These are phyloP conservation scores for Zoysia japonica DNA, from an alignment of 176 grass and related monocot genomes.

Conservation along the genomic window DNA sequence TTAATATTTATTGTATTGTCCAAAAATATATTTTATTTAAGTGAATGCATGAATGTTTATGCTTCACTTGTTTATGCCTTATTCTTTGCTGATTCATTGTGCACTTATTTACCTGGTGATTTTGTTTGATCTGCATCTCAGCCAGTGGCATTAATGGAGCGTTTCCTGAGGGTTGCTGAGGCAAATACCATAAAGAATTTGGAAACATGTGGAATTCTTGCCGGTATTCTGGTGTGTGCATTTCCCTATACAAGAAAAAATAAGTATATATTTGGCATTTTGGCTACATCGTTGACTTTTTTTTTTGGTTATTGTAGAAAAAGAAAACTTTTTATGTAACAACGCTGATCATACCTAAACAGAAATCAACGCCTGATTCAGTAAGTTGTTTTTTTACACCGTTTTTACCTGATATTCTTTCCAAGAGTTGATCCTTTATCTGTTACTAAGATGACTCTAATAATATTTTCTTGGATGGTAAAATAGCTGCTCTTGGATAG, in stretches of 20 bases:
- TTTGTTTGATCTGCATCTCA: slow-evolving; percentile 47
- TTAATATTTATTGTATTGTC: slow-evolving; percentile 20
- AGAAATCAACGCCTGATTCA: slow-evolving; percentile 92
- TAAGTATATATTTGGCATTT: slow-evolving; percentile 33
- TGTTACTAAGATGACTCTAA: background rate
- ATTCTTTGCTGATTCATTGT: background rate
- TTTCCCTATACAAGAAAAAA: slow-evolving; percentile 15
- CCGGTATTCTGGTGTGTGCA: slow-evolving; percentile 74
- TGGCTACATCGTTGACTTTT: slow-evolving; percentile 40
- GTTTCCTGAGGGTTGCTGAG: slow-evolving; percentile 86
- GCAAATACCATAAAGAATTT: slow-evolving; percentile 89
- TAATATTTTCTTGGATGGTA: background rate
- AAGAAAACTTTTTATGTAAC: slow-evolving; percentile 94
- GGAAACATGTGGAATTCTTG: slow-evolving; percentile 98
- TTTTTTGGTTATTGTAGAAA: slow-evolving; percentile 60
- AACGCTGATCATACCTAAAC: slow-evolving; percentile 89
- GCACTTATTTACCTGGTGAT: slow-evolving; percentile 8
- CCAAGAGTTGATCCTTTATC: background rate
- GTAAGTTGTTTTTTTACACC: slow-evolving; percentile 65
- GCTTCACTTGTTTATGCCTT: slow-evolving; percentile 19
- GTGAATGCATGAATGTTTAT: background rate
- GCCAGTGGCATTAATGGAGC: slow-evolving; percentile 91
- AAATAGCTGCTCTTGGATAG: slow-evolving; percentile 18
- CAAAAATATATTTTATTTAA: slow-evolving; percentile 9
- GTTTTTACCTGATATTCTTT: slow-evolving; percentile 4